Evolutionary conservation across 331 rosid genomes (phyloP).

Genomic region (Arachis monticola): DNA sequence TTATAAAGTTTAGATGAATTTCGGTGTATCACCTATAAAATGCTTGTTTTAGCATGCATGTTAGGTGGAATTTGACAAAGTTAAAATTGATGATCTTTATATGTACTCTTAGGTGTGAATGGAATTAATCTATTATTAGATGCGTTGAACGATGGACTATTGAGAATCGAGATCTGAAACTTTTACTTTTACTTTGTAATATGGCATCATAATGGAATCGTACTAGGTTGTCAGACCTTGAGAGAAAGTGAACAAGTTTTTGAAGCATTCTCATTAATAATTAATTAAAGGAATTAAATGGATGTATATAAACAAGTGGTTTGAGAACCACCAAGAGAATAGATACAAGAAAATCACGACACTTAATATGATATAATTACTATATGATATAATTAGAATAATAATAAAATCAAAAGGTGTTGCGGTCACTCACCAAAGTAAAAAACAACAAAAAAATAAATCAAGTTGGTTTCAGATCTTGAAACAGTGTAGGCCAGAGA

Average conservation of each 20-base stretch:
- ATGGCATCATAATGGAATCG: background rate
- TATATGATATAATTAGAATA: constrained; percentile 12
- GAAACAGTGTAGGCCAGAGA: constrained; percentile 83
- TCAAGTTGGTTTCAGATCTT: constrained; percentile 85
- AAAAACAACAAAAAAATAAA: background rate
- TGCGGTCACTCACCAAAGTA: constrained; percentile 28
- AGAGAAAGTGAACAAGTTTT: background rate
- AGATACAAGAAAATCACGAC: constrained; percentile 22
- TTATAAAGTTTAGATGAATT: background rate
- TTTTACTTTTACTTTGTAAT: background rate
- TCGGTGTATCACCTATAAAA: constrained; percentile 5
- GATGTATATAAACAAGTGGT: constrained; percentile 27
- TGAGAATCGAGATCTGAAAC: no score
- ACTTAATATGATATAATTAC: background rate
- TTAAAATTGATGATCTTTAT: constrained; percentile 13
- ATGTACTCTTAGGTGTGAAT: background rate
- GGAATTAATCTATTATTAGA: background rate
- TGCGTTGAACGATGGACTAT: background rate
- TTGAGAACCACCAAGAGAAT: constrained; percentile 3
- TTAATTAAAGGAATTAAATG: no score
- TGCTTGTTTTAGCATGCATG: constrained; percentile 34
- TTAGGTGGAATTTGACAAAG: background rate
- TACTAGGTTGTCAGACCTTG: background rate
- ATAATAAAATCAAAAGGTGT: constrained; percentile 4
- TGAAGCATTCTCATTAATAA: background rate